Evolutionary conservation across 116 monocot genomes (phyloP).

Genomic region (Thalassia testudinum): DNA sequence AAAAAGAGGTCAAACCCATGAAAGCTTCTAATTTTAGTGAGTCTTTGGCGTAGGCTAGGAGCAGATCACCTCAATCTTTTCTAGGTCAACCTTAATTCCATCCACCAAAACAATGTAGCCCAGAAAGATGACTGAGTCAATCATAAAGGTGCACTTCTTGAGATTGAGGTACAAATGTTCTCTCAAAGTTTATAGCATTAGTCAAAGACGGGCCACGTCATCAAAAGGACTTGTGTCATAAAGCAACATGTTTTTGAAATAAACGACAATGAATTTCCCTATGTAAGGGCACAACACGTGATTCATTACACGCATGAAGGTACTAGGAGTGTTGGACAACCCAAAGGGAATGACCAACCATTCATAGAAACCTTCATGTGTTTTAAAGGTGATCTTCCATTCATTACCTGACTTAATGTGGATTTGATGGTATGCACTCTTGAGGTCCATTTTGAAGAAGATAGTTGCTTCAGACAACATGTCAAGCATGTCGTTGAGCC

Average conservation of each 20-base stretch:
- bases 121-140: not conserved
- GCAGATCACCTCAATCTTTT: not conserved
- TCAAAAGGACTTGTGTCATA: not conserved
- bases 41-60: not conserved
- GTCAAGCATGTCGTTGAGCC: constrained; percentile 8
- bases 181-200: not conserved
- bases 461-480: not conserved
- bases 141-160: constrained; percentile 3
- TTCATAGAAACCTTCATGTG: constrained; percentile 7
- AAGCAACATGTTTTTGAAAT: constrained; percentile 9
- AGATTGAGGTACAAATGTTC: not conserved
- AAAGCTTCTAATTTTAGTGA: not conserved
- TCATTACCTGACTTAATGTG: not conserved
- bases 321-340: constrained; percentile 5
- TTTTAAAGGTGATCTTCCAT: constrained; percentile 14
- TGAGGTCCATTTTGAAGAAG: constrained; percentile 8
- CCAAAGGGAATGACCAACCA: constrained; percentile 9
- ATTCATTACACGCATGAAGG: constrained; percentile 10
- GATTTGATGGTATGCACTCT: constrained; percentile 4
- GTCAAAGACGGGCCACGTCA: not conserved
- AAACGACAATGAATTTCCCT: constrained; percentile 1
- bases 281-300: constrained; percentile 2
- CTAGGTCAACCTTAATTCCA: not conserved
- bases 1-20: constrained; percentile 3
- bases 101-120: not conserved